Evolutionary conservation across 306 rosid species (phyloP), one percentile per base, ranked within the genome.

Genomic region (Erythrophleum fordii): DNA sequence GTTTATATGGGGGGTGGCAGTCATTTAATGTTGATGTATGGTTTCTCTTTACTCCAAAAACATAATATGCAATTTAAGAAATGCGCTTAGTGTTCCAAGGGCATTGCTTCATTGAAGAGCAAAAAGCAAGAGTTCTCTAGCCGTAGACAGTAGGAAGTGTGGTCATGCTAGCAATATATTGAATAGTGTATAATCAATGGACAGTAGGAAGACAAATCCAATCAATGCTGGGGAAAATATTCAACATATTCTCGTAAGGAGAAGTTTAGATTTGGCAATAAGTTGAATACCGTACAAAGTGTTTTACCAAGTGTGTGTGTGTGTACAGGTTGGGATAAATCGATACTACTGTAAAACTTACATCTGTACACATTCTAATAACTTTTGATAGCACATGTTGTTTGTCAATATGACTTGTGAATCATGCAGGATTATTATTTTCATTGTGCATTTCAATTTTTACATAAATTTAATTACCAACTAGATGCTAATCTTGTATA

Each of bases 381-480:
- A 49, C 31, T 59, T 46, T 34, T 4, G 29, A 46, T 31, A n/a
- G 20, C 16, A 53, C 26, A 20, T 48, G 48, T 28, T 51, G 49
- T 25, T 51, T 68, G 41, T 52, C 46, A 25, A 26, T 28, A 26
- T 65, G 6, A 64, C 28, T 18, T 55, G 31, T 23, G n/a, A 56
- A 56, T 10, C 31, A 56, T 56, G 62, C 2, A 9, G 29, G 28
- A n/a, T 59, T 59, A 49, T 45, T 69, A 16, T 71, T 13, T 20
- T 77, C 42, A 52, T 39, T 23, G 28, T 42, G 52, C 68, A 64
- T 77, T 51, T 77, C 67, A 25, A 23, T 23, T 77, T 77, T 51
- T 26, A 18, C 5, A 18, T 78, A 18, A 26, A 17, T 20, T 37
- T 66, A n/a, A 37, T 66, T 25, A 25, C 3, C 2, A 35, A 66